phyloP scores from a whole-genome alignment of 768 basidiomycete species.

The Boletus sensibilis region DNA sequence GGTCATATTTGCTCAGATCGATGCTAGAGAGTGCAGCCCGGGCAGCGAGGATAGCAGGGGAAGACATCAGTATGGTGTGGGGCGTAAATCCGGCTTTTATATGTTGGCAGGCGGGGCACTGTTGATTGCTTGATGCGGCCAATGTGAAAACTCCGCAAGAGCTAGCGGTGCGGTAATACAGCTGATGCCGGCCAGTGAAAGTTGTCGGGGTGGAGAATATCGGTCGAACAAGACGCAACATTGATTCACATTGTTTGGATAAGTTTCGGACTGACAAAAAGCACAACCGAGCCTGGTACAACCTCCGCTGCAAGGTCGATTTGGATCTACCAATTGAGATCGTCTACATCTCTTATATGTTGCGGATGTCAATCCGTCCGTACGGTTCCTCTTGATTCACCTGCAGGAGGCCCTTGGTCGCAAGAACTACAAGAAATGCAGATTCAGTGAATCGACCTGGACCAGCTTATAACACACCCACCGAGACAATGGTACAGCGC shows the following conservation, averaged over 20 bases:
- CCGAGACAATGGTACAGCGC: conserved; percentile 87
- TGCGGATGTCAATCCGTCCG: conserved; percentile 46
- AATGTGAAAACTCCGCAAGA: no score
- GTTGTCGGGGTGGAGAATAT: neutral
- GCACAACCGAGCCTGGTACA: neutral
- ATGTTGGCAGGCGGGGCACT: neutral
- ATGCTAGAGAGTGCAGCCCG: conserved; percentile 65
- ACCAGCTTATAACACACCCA: conserved; percentile 31
- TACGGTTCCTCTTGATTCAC: conserved; percentile 63
- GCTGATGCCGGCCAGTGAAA: neutral
- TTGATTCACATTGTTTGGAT: neutral
- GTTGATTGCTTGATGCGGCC: neutral
- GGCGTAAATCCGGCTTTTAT: conserved; percentile 8
- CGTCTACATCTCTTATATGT: conserved; percentile 28
- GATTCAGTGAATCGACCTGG: neutral
- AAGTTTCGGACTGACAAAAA: conserved; percentile 10
- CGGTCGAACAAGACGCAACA: neutral
- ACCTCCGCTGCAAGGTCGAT: neutral
- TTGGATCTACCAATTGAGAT: neutral
- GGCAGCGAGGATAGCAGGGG: conserved; percentile 62
- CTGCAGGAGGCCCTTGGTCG: conserved; percentile 68
- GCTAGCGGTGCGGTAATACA: neutral
- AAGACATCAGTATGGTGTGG: conserved; percentile 43
- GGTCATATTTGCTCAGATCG: conserved; percentile 83
- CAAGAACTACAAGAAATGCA: conserved; percentile 51